Conservation (phyloP, 805 yeast genomes). For the Ogataea henricii region DNA sequence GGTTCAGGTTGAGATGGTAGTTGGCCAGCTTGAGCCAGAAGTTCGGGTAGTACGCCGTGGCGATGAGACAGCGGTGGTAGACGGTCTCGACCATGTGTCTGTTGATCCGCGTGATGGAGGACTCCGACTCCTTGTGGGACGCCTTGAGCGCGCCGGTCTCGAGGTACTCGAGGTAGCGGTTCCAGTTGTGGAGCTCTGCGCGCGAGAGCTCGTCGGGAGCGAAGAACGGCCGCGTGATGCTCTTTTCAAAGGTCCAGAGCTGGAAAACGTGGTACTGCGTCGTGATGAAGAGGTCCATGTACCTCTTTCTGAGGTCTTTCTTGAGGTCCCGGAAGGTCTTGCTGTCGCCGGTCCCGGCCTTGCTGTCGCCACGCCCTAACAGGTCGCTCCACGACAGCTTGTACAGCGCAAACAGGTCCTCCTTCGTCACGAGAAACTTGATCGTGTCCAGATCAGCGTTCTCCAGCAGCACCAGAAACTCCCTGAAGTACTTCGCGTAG, state of each 20-base stretch:
- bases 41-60: slow-evolving; percentile 45
- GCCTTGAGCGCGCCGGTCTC: slow-evolving; percentile 39
- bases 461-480: slow-evolving; percentile 39
- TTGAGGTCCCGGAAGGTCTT: slow-evolving; percentile 32
- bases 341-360: no score
- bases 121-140: slow-evolving; percentile 23
- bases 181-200: slow-evolving; percentile 59
- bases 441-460: slow-evolving; percentile 31
- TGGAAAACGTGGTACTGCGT: slow-evolving; percentile 56
- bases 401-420: slow-evolving; percentile 23
- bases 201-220: slow-evolving; percentile 38
- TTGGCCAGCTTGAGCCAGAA: slow-evolving; percentile 55
- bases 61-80: slow-evolving; percentile 51
- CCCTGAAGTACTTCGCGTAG: slow-evolving; percentile 48
- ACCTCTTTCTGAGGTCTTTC: slow-evolving; percentile 45
- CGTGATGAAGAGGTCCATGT: slow-evolving; percentile 54
- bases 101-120: slow-evolving; percentile 23
- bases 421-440: slow-evolving; percentile 26
- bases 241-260: slow-evolving; percentile 50
- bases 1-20: slow-evolving; percentile 37
- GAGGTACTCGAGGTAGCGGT: slow-evolving; percentile 53
- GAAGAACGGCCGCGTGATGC: slow-evolving; percentile 40
- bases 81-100: slow-evolving; percentile 33
- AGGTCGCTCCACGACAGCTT: slow-evolving; percentile 29
- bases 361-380: no score